phyloP scores from a whole-genome alignment of 2,329 filamentous ascomycete species.

The Byssothecium circinans region DNA sequence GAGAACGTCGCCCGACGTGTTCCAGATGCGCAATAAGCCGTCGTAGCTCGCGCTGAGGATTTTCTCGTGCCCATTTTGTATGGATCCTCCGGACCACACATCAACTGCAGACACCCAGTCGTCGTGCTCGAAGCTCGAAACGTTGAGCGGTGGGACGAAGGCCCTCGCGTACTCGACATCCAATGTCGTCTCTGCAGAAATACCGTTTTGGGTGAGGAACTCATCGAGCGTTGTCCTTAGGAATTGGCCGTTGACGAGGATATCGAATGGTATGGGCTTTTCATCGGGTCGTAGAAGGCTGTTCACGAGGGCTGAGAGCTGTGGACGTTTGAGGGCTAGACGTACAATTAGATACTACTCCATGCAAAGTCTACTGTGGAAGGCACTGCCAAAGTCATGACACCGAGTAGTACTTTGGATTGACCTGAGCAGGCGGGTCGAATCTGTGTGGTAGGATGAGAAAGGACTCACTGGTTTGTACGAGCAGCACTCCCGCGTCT shows the following conservation, averaged over 20 bases:
- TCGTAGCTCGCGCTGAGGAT: conserved; percentile 95
- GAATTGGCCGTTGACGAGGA: conserved; percentile 92
- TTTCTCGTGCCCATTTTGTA: conserved; percentile 62
- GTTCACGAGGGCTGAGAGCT: conserved; percentile 65
- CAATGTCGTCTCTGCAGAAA: conserved; percentile 84
- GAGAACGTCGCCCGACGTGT: conserved; percentile 80
- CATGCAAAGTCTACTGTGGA: not conserved
- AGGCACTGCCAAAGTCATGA: not conserved
- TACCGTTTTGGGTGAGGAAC: conserved; percentile 81
- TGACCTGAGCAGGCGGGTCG: not conserved
- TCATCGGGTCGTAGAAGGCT: conserved; percentile 59
- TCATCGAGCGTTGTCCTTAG: conserved; percentile 87
- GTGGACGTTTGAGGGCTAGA: conserved; percentile 34
- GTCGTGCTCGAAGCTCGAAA: conserved; percentile 93
- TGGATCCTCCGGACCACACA: conserved; percentile 60
- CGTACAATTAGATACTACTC: not conserved
- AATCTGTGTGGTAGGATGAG: not conserved
- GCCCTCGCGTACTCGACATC: conserved; percentile 92
- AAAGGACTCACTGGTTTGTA: conserved; percentile 34
- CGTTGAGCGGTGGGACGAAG: conserved; percentile 82
- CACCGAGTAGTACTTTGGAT: not conserved
- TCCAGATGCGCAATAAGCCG: conserved; percentile 83
- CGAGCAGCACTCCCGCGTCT: conserved; percentile 34
- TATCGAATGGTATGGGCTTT: conserved; percentile 81
- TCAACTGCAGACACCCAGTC: conserved; percentile 94